Conservation (phyloP, 2,329 filamentous ascomycete genomes). For the Dothistroma pini region DNA sequence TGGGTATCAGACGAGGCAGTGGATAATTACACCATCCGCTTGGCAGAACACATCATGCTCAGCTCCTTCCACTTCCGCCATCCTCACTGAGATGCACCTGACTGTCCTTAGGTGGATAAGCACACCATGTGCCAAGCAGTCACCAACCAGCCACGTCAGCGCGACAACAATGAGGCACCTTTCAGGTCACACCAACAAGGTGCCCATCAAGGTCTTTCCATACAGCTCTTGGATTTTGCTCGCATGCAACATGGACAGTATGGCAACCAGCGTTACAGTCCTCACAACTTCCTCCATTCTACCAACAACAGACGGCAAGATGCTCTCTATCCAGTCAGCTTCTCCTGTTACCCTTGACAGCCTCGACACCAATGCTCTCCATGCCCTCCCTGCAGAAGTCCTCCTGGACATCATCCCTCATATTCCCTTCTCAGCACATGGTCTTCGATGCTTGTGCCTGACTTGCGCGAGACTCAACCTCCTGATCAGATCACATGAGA, state of each 20-base stretch:
- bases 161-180: background rate
- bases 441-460: constrained; percentile 25
- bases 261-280: background rate
- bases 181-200: background rate
- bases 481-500: constrained; percentile 30
- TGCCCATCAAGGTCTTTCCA: constrained; percentile 1
- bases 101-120: background rate
- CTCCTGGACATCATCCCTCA: constrained; percentile 33
- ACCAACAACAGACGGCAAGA: constrained; percentile 3
- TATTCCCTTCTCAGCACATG: constrained; percentile 28
- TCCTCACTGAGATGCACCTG: background rate
- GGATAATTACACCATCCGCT: background rate
- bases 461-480: constrained; percentile 28
- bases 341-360: background rate
- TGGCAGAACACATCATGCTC: background rate
- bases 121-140: background rate
- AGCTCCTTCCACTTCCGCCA: background rate
- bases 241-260: background rate
- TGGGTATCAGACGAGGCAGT: background rate
- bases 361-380: constrained; percentile 2
- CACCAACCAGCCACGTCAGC: background rate
- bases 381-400: constrained; percentile 28
- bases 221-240: background rate
- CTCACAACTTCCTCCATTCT: background rate
- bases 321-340: constrained; percentile 3